Conservation (phyloP, 345 rosid species). For the Chamaenerion angustifolium region DNA sequence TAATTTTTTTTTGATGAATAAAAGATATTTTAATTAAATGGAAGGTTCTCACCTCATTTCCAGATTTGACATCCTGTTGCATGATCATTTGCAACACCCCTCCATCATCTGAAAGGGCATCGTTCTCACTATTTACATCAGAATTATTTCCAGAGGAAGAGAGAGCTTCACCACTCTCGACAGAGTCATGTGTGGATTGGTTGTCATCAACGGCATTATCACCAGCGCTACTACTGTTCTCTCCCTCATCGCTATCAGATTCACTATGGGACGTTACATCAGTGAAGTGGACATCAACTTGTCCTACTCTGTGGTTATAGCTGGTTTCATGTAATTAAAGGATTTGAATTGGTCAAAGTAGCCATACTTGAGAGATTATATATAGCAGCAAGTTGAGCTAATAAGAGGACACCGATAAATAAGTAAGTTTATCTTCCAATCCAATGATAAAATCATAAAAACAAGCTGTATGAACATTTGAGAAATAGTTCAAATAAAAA, state of each 20-base stretch:
- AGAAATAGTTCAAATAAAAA: background rate
- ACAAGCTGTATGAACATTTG: too few species aligned
- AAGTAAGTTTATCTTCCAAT: too few species aligned
- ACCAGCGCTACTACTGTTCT: slow-evolving; percentile 21
- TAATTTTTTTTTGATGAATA: too few species aligned
- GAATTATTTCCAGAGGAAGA: slow-evolving; percentile 11
- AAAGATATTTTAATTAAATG: background rate
- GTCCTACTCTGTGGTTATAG: slow-evolving; percentile 88
- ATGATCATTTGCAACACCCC: slow-evolving; percentile 64
- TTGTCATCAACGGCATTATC: slow-evolving; percentile 5
- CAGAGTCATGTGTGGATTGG: slow-evolving; percentile 1
- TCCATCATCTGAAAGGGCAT: slow-evolving; percentile 19
- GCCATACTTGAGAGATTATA: background rate
- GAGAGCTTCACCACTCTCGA: slow-evolving; percentile 7
- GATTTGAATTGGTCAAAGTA: background rate
- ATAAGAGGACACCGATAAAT: too few species aligned
- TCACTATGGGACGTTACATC: slow-evolving; percentile 31
- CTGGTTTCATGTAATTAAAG: slow-evolving; percentile 19
- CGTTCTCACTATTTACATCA: slow-evolving; percentile 11
- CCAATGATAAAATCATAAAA: too few species aligned
- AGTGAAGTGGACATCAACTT: slow-evolving; percentile 77
- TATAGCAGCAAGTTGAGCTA: background rate
- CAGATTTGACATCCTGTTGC: slow-evolving; percentile 60
- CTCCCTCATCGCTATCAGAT: slow-evolving; percentile 26
- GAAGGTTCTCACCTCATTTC: slow-evolving; percentile 54